Evolutionary conservation across 2,329 filamentous ascomycete genomes (phyloP).

Genomic region (Aspergillus versicolor): DNA sequence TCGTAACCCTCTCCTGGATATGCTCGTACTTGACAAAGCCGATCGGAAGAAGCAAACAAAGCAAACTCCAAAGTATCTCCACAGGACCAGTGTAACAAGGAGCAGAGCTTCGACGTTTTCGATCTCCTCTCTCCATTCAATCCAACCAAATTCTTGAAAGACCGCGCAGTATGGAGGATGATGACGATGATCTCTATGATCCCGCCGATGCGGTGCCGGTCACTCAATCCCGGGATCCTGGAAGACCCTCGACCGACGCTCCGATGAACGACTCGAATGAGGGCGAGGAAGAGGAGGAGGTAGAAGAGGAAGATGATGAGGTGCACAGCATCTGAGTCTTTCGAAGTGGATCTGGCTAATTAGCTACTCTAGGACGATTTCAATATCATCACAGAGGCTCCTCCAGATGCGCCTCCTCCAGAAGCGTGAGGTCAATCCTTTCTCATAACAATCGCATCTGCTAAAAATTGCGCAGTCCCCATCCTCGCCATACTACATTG

Average conservation of each 20-base stretch:
- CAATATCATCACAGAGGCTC: constrained; percentile 51
- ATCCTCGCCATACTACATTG: constrained; percentile 39
- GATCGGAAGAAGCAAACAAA: constrained; percentile 19
- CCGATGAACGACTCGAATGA: constrained; percentile 37
- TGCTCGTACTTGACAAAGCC: not conserved
- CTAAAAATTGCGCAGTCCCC: constrained; percentile 32
- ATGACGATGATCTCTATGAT: constrained; percentile 49
- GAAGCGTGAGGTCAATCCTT: constrained; percentile 33
- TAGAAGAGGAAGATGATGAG: constrained; percentile 41
- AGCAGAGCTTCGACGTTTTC: constrained; percentile 9
- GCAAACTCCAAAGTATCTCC: constrained; percentile 22
- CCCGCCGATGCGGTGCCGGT: constrained; percentile 39
- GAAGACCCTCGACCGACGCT: constrained; percentile 26
- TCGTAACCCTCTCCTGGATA: not conserved
- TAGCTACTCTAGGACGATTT: constrained; percentile 43
- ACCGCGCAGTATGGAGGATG: constrained; percentile 42
- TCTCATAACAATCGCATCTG: constrained; percentile 1
- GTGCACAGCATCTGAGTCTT: constrained; percentile 10
- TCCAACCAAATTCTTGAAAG: constrained; percentile 6
- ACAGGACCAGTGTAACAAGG: constrained; percentile 20
- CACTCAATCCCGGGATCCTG: constrained; percentile 28
- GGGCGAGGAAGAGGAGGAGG: constrained; percentile 46
- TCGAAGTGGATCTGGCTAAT: constrained; percentile 13
- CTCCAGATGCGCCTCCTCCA: constrained; percentile 40
- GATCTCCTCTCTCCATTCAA: constrained; percentile 1